A percentile compares a stretch with the other conserved stretches of the same genome.
phyloP scores from a whole-genome alignment of 805 yeast genomes.

The Metschnikowia lachancei region DNA sequence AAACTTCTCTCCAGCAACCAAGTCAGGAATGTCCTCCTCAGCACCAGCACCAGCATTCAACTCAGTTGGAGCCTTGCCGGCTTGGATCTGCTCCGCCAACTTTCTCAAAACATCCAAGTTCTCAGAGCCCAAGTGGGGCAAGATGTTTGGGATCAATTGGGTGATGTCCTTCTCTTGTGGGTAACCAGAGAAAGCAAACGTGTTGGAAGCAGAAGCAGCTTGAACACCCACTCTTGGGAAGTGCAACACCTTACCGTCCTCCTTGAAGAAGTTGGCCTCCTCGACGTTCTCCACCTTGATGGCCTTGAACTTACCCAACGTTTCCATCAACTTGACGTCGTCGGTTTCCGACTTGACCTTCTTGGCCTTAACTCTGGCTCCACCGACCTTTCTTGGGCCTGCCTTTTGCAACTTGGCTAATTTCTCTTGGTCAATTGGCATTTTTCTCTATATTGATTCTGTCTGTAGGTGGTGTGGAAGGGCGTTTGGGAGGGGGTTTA shows the following conservation, averaged over 20 bases:
- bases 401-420: slow-evolving; percentile 88
- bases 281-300: slow-evolving; percentile 86
- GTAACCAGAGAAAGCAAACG: slow-evolving; percentile 92
- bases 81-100: slow-evolving; percentile 86
- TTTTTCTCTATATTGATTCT: slow-evolving; percentile 23
- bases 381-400: slow-evolving; percentile 72
- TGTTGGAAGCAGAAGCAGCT: slow-evolving; percentile 85
- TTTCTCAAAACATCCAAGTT: slow-evolving; percentile 84
- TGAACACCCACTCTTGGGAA: slow-evolving; percentile 96
- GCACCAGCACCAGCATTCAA: slow-evolving; percentile 42
- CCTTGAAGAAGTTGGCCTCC: slow-evolving; percentile 97
- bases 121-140: slow-evolving; percentile 96
- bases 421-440: slow-evolving; percentile 94
- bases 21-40: slow-evolving; percentile 69
- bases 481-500: neutral
- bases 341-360: slow-evolving; percentile 76
- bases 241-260: slow-evolving; percentile 93
- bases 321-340: slow-evolving; percentile 86
- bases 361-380: slow-evolving; percentile 90
- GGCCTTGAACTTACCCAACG: slow-evolving; percentile 85
- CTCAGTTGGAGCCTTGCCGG: slow-evolving; percentile 49
- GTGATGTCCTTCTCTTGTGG: slow-evolving; percentile 90
- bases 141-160: slow-evolving; percentile 89
- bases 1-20: slow-evolving; percentile 86
- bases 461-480: neutral